Evolutionary conservation across 768 basidiomycete genomes (phyloP).

Genomic region (Hygrocybe punicea): DNA sequence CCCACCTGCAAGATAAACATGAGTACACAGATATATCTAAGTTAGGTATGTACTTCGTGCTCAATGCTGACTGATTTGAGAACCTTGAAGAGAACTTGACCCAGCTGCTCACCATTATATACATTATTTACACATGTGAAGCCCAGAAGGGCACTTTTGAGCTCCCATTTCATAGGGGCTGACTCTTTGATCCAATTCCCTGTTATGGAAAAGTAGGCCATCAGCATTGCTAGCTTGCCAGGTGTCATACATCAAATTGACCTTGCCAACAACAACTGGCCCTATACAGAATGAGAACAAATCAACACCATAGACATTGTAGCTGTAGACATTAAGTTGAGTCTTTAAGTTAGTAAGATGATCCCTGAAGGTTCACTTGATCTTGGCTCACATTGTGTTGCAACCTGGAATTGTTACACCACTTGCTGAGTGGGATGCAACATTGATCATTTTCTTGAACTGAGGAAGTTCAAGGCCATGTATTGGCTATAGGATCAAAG

Average conservation of each 20-base stretch:
- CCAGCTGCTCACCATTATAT: conserved; percentile 34
- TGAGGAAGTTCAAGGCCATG: too few relatives aligned
- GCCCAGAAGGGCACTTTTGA: conserved; percentile 31
- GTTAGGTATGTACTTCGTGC: conserved; percentile 24
- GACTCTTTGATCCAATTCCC: conserved; percentile 40
- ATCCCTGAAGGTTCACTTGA: conserved; percentile 29
- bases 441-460: too few relatives aligned
- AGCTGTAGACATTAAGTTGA: background rate
- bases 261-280: conserved; percentile 3
- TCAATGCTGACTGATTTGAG: conserved; percentile 22
- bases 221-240: conserved; percentile 41
- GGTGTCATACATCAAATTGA: conserved; percentile 37
- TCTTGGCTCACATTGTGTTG: conserved; percentile 24
- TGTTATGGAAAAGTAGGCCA: conserved; percentile 39
- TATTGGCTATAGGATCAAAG: too few relatives aligned
- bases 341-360: background rate
- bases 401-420: conserved; percentile 35
- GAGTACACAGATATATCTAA: background rate
- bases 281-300: background rate
- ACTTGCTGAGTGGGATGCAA: conserved; percentile 13
- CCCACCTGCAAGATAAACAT: conserved; percentile 24
- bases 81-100: conserved; percentile 39
- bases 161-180: conserved; percentile 21
- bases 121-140: conserved; percentile 35
- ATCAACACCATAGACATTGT: too few relatives aligned